Conservation (phyloP, 169 alveolate genomes). For the Eimeria praecox region DNA sequence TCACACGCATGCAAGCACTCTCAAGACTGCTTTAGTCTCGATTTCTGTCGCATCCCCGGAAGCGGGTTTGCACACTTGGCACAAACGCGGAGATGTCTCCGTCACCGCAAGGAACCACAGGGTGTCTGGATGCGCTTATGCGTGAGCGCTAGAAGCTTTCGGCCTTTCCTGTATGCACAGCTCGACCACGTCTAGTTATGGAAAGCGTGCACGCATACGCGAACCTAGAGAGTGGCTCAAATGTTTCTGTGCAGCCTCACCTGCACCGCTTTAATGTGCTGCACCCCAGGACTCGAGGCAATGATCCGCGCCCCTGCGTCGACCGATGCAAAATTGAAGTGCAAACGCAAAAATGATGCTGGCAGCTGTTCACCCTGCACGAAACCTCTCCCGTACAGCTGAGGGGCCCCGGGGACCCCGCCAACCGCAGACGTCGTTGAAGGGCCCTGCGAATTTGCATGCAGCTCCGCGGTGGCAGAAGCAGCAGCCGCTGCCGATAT, state of each 20-base stretch:
- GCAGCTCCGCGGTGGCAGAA: neutral
- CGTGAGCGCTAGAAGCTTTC: neutral
- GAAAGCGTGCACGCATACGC: neutral
- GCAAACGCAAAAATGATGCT: slow-evolving; percentile 84
- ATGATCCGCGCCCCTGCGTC: slow-evolving; percentile 91
- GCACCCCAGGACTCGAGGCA: slow-evolving; percentile 86
- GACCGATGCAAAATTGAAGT: slow-evolving; percentile 90
- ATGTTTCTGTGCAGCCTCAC: slow-evolving; percentile 52
- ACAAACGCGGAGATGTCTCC: neutral
- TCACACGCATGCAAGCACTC: slow-evolving; percentile 49
- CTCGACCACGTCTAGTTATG: neutral
- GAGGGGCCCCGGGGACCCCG: slow-evolving; percentile 23
- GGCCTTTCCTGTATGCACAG: neutral
- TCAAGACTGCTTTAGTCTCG: neutral
- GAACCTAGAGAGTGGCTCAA: neutral
- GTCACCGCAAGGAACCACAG: neutral
- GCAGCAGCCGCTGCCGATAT: neutral
- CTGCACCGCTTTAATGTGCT: slow-evolving; percentile 85
- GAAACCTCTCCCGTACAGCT: slow-evolving; percentile 82
- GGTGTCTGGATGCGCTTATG: neutral
- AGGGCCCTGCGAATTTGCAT: neutral
- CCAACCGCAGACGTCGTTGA: slow-evolving; percentile 36
- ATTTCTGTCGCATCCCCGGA: neutral
- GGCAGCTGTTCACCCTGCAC: slow-evolving; percentile 84
- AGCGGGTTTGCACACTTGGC: neutral